Evolutionary conservation across 2,329 filamentous ascomycete genomes (phyloP).

Genomic region (Orbilia javanica): DNA sequence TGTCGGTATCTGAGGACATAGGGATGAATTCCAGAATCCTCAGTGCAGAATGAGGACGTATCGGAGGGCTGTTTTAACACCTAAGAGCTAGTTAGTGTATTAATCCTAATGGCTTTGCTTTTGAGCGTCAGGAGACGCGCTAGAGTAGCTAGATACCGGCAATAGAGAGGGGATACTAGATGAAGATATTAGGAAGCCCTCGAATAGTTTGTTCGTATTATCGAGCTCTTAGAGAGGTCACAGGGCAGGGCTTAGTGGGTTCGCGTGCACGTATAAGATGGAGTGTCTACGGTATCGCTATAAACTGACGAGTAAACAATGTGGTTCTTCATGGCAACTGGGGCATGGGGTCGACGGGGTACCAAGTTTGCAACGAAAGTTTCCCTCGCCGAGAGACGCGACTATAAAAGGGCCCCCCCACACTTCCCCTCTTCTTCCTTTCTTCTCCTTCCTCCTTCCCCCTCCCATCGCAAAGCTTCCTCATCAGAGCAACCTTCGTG

Average conservation of each 20-base stretch:
- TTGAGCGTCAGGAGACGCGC: background rate
- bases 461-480: constrained; percentile 10
- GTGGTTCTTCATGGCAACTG: too few species aligned
- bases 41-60: background rate
- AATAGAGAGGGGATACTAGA: background rate
- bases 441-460: constrained; percentile 13
- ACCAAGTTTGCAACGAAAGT: background rate
- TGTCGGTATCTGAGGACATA: background rate
- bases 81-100: background rate
- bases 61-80: background rate
- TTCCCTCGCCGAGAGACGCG: background rate
- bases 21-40: background rate
- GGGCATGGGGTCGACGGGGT: too few species aligned
- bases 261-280: too few species aligned
- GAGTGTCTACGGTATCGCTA: too few species aligned
- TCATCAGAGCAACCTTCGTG: background rate
- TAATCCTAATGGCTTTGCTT: background rate
- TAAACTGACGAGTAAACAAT: too few species aligned
- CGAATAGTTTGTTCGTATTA: too few species aligned
- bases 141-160: background rate
- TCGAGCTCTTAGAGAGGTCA: too few species aligned
- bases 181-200: too few species aligned
- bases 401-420: constrained; percentile 20
- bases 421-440: background rate
- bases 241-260: too few species aligned